These are phyloP conservation scores for Cephalotrichum gorgonifer DNA, from an alignment of 2,329 filamentous ascomycete species.

Conservation along the genomic window DNA sequence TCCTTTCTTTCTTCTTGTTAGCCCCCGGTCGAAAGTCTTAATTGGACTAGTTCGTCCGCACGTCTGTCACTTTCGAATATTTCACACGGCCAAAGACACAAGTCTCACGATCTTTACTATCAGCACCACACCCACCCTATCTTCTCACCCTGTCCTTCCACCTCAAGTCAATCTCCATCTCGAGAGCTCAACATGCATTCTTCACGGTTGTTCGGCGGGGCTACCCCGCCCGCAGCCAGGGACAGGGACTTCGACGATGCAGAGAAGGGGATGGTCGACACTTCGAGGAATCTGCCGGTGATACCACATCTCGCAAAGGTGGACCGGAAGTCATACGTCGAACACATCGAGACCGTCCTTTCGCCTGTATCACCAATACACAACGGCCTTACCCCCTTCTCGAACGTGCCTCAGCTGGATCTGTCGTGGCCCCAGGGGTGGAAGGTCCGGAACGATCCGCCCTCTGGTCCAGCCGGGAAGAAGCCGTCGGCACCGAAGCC, in stretches of 20 bases:
- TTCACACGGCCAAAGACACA: background rate
- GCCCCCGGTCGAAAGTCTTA: too few relatives aligned
- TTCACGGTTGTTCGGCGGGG: background rate
- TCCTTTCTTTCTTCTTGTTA: too few relatives aligned
- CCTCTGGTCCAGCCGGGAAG: constrained; percentile 6
- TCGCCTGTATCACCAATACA: constrained; percentile 18
- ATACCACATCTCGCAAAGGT: constrained; percentile 12
- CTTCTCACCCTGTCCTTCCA: background rate
- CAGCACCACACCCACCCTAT: background rate
- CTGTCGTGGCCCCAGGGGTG: constrained; percentile 12
- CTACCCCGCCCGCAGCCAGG: background rate
- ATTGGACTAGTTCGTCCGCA: background rate
- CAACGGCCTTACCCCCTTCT: constrained; percentile 19
- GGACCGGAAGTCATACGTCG: constrained; percentile 11
- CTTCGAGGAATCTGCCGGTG: constrained; percentile 12
- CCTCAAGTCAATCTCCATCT: background rate
- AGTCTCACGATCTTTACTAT: background rate
- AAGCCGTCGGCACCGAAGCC: constrained; percentile 8
- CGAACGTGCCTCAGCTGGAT: constrained; percentile 15
- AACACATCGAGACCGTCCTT: constrained; percentile 11
- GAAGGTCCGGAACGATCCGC: constrained; percentile 1
- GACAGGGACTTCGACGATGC: constrained; percentile 16
- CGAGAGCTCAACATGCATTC: background rate
- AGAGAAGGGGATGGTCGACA: constrained; percentile 24
- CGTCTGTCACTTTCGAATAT: background rate